Evolutionary conservation across 2,329 filamentous ascomycete genomes (phyloP), one percentile per base, ranked within the genome.

Genomic region (Cadophora sp.): DNA sequence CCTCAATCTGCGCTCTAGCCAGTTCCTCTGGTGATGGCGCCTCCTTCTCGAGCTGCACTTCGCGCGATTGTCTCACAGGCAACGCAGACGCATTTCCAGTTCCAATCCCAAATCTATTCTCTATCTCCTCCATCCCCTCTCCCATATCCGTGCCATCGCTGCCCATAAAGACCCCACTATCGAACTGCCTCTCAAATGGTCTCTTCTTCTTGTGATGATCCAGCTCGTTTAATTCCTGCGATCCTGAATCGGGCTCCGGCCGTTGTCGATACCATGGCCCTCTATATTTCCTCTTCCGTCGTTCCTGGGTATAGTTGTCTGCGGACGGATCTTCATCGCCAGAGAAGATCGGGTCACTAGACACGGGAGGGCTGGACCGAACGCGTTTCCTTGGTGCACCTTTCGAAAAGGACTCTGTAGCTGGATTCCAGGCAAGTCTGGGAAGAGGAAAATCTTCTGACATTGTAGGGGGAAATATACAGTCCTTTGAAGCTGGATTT

Each of bases 291-390:
- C 82, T 83, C 80, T 91, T 92, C 68, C 85, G 84, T 70, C 84
- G 82, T 30, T 83, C 81, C 58, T 84, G 80, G 27, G 82, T 80
- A 73, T 91, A 91, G 72, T 90, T 89, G 68, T 91, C 88, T 58
- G 89, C 77, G 1, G 85, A 85, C 2, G 88, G 87, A 66, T 91
- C 89, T 73, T 92, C 89, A 67, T 93, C 90, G 76, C 88, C 90
- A 4, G 89, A 92, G 78, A 93, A 93, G 30, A 92, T 77, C 59
- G 89, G 89, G 73, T 93, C 90, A 74, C 90, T 92, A 22, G 89
- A 92, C 70, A 85, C 80, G 45, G 80, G 71, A 56, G 73, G 74
- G 36, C 71, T 72, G 75, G 76, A 69, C 69, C 78, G 77, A 41
- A 76, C 74, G 67, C 81, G 81, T 76, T 83, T 83, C 67, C 79